phyloP scores from a whole-genome alignment of 2,329 filamentous ascomycete genomes.

The Fusarium subglutinans region DNA sequence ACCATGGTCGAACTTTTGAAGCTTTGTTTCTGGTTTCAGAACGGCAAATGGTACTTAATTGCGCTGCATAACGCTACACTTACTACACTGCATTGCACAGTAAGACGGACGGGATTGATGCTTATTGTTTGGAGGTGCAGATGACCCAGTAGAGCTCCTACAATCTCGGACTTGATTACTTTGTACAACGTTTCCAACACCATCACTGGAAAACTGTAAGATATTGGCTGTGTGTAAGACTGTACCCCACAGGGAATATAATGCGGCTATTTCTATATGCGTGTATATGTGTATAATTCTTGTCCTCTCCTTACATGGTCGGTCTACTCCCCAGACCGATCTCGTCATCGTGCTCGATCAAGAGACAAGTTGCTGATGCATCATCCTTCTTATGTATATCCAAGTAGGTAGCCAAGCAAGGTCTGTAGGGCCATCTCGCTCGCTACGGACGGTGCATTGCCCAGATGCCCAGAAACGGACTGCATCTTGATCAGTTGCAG shows the following conservation, averaged over 20 bases:
- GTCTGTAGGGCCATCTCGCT: neutral
- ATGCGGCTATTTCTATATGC: neutral
- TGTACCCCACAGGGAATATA: neutral
- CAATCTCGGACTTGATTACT: conserved; percentile 11
- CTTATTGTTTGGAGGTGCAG: conserved; percentile 8
- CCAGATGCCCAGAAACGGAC: neutral
- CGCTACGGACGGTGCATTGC: neutral
- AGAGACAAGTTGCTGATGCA: conserved; percentile 5
- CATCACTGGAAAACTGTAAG: neutral
- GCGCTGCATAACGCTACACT: neutral
- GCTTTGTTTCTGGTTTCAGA: conserved; percentile 15
- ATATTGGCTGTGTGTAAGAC: conserved; percentile 25
- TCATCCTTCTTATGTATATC: conserved; percentile 15
- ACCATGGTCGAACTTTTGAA: conserved; percentile 14
- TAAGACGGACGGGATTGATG: conserved; percentile 20
- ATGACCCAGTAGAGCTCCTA: conserved; percentile 1
- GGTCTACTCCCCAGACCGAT: neutral
- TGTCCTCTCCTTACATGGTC: neutral
- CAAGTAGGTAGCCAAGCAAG: no score
- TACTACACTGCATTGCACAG: neutral
- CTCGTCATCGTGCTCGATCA: conserved; percentile 11
- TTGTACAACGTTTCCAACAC: neutral
- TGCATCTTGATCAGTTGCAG: neutral
- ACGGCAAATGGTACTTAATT: neutral
- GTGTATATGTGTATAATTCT: neutral